phyloP scores from a whole-genome alignment of 164 flowering plant species.

The Akebia trifoliata region DNA sequence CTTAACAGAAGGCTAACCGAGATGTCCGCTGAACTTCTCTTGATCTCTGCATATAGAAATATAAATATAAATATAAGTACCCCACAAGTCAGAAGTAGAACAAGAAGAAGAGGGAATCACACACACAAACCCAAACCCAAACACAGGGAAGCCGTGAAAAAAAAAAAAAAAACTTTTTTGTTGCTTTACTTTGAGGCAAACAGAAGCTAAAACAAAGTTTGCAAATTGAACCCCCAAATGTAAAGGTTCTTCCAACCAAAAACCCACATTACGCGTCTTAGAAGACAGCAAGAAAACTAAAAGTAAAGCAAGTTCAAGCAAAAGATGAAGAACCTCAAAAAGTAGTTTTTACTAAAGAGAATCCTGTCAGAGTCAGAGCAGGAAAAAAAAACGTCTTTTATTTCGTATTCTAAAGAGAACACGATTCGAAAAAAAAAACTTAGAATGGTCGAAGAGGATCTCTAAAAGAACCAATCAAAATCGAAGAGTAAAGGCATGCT shows the following conservation, averaged over 20 bases:
- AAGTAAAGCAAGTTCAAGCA: slow-evolving; percentile 7
- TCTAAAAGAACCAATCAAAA: background rate
- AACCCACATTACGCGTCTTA: background rate
- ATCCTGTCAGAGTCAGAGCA: slow-evolving; percentile 4
- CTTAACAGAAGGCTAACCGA: slow-evolving; percentile 6
- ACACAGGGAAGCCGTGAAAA: background rate
- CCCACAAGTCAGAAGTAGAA: slow-evolving; percentile 1
- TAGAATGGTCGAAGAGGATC: background rate
- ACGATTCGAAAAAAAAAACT: slow-evolving; percentile 3
- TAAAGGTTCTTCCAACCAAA: slow-evolving; percentile 8
- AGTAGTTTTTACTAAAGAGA: slow-evolving; percentile 4
- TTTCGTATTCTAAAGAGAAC: background rate
- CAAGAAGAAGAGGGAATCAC: background rate
- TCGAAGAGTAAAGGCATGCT: background rate
- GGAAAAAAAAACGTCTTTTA: background rate
- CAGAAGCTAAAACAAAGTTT: background rate
- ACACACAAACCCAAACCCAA: background rate
- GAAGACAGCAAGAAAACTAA: slow-evolving; percentile 1
- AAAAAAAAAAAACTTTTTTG: background rate
- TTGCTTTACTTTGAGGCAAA: slow-evolving; percentile 9
- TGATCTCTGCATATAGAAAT: slow-evolving; percentile 9
- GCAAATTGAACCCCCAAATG: slow-evolving; percentile 6
- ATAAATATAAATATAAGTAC: background rate
- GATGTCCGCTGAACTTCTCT: background rate
- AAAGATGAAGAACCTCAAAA: background rate